Conservation (phyloP, 257 asterid species). For the Solanum ossicruentum region DNA sequence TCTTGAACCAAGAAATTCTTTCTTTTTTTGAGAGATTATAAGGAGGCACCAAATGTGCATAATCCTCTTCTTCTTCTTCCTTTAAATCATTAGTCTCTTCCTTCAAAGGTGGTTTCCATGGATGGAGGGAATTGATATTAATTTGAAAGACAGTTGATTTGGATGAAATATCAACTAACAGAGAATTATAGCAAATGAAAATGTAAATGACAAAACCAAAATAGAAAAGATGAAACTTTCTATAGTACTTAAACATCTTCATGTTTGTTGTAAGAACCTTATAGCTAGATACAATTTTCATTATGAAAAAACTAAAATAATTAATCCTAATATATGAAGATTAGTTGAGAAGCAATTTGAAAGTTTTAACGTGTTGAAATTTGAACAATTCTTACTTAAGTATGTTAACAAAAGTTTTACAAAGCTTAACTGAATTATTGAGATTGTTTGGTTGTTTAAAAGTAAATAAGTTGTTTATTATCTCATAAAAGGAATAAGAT, state of each 20-base stretch:
- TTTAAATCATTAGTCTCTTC: neutral
- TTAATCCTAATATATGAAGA: neutral
- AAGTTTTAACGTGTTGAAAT: neutral
- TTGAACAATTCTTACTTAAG: neutral
- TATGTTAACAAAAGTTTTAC: neutral
- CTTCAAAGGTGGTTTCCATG: neutral
- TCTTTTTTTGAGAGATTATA: neutral
- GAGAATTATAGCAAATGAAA: slow-evolving; percentile 10
- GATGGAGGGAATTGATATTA: neutral
- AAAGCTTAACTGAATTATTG: neutral
- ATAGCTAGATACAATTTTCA: no score
- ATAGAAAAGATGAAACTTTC: slow-evolving; percentile 15
- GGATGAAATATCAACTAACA: slow-evolving; percentile 13
- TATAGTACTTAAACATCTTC: slow-evolving; percentile 17
- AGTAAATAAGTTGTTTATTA: neutral
- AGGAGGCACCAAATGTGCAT: neutral
- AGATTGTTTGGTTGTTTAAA: neutral
- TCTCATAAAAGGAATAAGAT: neutral
- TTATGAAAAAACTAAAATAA: neutral
- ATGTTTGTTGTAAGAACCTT: no score
- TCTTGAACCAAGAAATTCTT: slow-evolving; percentile 6
- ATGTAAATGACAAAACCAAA: slow-evolving; percentile 17
- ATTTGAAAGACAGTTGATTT: neutral
- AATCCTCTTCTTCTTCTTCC: slow-evolving; percentile 7
- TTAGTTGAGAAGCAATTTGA: neutral